These are phyloP conservation scores for Arthrobotrys sinensis DNA, from an alignment of 2,329 filamentous ascomycete species.

Conservation along the genomic window DNA sequence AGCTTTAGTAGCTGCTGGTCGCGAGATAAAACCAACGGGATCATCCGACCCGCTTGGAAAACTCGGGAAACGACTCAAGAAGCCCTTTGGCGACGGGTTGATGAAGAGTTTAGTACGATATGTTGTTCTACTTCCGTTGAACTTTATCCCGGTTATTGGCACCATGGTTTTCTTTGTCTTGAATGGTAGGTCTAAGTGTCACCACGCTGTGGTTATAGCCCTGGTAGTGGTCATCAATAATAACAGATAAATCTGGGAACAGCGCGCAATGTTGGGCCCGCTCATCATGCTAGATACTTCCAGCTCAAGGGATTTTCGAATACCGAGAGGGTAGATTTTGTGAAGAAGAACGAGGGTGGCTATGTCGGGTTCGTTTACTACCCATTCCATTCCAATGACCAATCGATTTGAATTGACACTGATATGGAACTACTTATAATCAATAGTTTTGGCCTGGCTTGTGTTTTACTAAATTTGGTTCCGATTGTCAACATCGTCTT, in stretches of 20 bases:
- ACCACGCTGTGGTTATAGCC: neutral
- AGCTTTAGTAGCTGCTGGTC: constrained; percentile 79
- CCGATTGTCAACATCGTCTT: constrained; percentile 87
- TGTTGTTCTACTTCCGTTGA: constrained; percentile 88
- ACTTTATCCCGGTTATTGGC: constrained; percentile 91
- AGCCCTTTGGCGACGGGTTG: constrained; percentile 72
- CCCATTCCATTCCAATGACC: neutral
- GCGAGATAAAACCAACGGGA: constrained; percentile 75
- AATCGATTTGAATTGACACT: neutral
- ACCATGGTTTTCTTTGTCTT: constrained; percentile 84
- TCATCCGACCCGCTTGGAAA: constrained; percentile 70
- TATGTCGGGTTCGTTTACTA: constrained; percentile 78
- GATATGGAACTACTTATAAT: constrained; percentile 60
- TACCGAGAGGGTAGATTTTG: constrained; percentile 77
- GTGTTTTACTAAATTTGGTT: constrained; percentile 86
- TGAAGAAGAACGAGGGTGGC: constrained; percentile 79
- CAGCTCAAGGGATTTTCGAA: constrained; percentile 87
- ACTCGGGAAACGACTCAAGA: constrained; percentile 73
- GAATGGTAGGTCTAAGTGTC: constrained; percentile 72
- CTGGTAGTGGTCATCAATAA: neutral
- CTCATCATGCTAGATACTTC: constrained; percentile 80
- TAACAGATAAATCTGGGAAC: constrained; percentile 64
- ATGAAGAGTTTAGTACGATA: constrained; percentile 79
- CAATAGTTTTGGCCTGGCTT: constrained; percentile 80
- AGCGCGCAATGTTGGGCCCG: constrained; percentile 70